Base-by-base conservation (phyloP, 352 stramenopile genomes). In the Phytophthora tentaculata region DNA sequence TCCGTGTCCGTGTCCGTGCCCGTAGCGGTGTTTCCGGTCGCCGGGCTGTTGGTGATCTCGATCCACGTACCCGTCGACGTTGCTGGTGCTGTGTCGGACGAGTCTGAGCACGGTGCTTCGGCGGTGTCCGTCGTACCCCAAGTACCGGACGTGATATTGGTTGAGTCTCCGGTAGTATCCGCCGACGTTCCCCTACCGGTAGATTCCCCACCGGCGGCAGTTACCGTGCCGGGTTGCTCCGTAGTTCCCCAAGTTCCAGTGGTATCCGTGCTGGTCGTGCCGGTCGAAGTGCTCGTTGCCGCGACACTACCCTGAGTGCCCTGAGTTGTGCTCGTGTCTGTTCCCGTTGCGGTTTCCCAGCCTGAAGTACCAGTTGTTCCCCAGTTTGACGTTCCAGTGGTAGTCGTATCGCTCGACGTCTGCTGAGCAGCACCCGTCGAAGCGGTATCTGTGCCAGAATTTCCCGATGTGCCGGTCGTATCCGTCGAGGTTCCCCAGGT, bases 11-110 rank as follows among this genome's bases (percentile, higher is more conserved):
- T 58, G 2, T 26, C 41, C 13, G 61, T 50, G 22, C 28, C 28
- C 28, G 28, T 32, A 8, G 61, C 61, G 19, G 62, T 49, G 14
- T 35, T 61, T 51, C 22, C 58, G 20, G 61, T 60, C 14, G 59
- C 58, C n/a, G 64, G 57, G 20, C 50, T 61, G 63, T 71, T 71
- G 20, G 63, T 71, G 39, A 71, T 55, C 41, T 71, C 63, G 41
- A 71, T 71, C 63, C 63, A 71, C 17, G 56, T 65, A 14, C 49
- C 29, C 7, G 55, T 60, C 35, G 58, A 67, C 24, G 57, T 56
- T 41, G 22, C 64, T 7, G 51, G 41, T 19, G 56, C 57, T 20
- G 50, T 63, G 45, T 64, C 64, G 6, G 64, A 64, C 28, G 64
- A 72, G 1, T 58, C 64, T n/a, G 35, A 43, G 14, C 35, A 72